These are phyloP conservation scores for Torrubiella hemipterigena DNA, from an alignment of 2,329 filamentous ascomycete genomes.

Conservation along the genomic window DNA sequence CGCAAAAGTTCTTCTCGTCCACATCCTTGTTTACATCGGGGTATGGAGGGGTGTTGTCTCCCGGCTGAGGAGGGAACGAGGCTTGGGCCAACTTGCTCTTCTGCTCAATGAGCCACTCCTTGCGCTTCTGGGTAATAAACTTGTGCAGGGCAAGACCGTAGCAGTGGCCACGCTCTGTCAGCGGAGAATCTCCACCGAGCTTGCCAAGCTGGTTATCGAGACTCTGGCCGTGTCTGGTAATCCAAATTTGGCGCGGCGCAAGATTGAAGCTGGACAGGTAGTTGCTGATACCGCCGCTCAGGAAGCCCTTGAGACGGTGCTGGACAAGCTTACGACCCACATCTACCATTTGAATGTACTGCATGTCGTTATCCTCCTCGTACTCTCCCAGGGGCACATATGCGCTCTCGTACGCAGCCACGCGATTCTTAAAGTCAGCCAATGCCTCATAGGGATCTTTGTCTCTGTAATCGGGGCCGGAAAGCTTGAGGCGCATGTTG, in stretches of 20 bases:
- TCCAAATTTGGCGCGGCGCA: constrained; percentile 93
- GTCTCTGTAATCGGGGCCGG: constrained; percentile 88
- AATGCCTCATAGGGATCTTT: constrained; percentile 81
- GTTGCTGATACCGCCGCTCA: constrained; percentile 84
- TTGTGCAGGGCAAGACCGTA: constrained; percentile 71
- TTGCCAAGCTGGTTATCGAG: constrained; percentile 76
- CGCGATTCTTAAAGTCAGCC: constrained; percentile 83
- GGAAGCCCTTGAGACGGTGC: constrained; percentile 80
- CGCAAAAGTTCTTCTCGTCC: constrained; percentile 83
- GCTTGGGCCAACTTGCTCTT: constrained; percentile 63
- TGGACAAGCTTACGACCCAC: constrained; percentile 90
- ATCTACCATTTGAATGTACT: constrained; percentile 97
- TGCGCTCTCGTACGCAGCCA: constrained; percentile 85
- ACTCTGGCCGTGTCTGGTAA: constrained; percentile 89
- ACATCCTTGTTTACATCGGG: constrained; percentile 64
- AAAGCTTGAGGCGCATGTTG: constrained; percentile 94
- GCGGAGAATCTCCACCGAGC: constrained; percentile 78
- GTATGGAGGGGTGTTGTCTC: constrained; percentile 89
- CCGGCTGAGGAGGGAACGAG: constrained; percentile 79
- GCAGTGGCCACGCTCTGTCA: constrained; percentile 67
- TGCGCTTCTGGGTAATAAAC: constrained; percentile 73
- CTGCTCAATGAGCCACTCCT: constrained; percentile 74
- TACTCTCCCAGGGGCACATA: constrained; percentile 85
- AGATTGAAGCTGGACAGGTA: constrained; percentile 97
- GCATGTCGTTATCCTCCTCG: constrained; percentile 81